These are phyloP conservation scores for Metrosideros polymorpha DNA, from an alignment of 441 rosid species.

Conservation along the genomic window DNA sequence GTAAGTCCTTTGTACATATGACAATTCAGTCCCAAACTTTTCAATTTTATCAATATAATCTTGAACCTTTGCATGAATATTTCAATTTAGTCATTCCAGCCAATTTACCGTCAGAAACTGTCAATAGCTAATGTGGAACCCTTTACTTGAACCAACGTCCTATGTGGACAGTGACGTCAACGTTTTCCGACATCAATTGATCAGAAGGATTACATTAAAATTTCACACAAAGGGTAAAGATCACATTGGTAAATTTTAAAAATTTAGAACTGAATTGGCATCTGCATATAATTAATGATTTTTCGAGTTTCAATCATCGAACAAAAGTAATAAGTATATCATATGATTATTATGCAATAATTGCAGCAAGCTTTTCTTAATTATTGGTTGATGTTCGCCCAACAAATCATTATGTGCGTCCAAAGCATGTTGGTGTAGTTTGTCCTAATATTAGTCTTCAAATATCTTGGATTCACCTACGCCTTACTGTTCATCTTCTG, in stretches of 20 bases:
- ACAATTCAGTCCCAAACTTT: background rate
- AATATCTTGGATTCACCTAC: background rate
- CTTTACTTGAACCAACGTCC: accelerated
- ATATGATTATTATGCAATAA: background rate
- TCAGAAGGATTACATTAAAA: background rate
- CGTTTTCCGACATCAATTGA: accelerated
- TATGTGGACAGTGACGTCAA: accelerated
- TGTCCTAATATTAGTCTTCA: background rate
- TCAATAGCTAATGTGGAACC: accelerated
- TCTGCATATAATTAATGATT: background rate
- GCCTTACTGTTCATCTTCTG: background rate
- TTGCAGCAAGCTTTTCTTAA: background rate
- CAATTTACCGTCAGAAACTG: accelerated
- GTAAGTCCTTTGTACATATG: background rate
- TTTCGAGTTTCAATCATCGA: accelerated
- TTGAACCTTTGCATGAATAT: background rate
- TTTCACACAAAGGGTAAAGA: background rate
- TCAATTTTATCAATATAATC: background rate
- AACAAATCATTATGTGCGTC: background rate
- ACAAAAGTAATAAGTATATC: background rate
- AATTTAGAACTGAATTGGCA: accelerated
- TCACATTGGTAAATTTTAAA: accelerated
- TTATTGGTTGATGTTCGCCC: background rate
- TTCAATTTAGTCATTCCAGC: background rate
- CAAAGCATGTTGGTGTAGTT: background rate